phyloP scores from a whole-genome alignment of 441 rosid species.

The Hypseocharis bilobata region DNA sequence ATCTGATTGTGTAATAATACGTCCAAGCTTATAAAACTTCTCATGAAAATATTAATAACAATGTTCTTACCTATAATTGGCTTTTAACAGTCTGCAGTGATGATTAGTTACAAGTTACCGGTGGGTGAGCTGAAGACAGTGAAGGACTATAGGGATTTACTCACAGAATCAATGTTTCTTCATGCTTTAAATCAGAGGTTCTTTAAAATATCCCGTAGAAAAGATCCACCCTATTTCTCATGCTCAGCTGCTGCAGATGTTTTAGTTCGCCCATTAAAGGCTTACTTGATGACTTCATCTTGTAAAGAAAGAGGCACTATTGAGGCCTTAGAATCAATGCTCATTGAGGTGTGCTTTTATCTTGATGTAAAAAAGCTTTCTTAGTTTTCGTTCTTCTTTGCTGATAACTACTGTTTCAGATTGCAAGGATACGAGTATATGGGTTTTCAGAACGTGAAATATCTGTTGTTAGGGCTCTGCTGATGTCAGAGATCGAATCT shows the following conservation, averaged over 20 bases:
- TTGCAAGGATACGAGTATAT: constrained; percentile 74
- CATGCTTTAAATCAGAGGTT: constrained; percentile 87
- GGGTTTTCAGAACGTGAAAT: constrained; percentile 93
- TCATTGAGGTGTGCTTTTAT: constrained; percentile 52
- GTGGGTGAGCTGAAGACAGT: constrained; percentile 67
- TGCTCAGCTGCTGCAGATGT: constrained; percentile 83
- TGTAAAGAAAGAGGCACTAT: constrained; percentile 82
- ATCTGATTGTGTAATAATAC: not conserved
- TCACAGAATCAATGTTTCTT: constrained; percentile 77
- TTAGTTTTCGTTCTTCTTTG: constrained; percentile 9
- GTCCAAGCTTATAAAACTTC: too few relatives aligned
- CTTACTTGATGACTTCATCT: constrained; percentile 71
- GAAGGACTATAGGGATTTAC: constrained; percentile 69
- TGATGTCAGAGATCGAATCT: constrained; percentile 89
- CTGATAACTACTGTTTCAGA: constrained; percentile 38
- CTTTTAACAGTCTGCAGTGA: constrained; percentile 68
- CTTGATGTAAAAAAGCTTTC: constrained; percentile 9
- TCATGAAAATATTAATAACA: constrained; percentile 21
- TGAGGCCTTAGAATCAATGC: constrained; percentile 78
- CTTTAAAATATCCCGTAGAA: constrained; percentile 73
- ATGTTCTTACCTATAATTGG: constrained; percentile 19
- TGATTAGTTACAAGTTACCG: constrained; percentile 86
- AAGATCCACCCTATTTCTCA: constrained; percentile 78
- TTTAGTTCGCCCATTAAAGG: constrained; percentile 67
- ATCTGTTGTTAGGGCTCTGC: constrained; percentile 63